Percentiles rank a stretch among this genome's conserved stretches.
phyloP scores from a whole-genome alignment of 495 filamentous ascomycete genomes.

The Parathielavia appendiculata region DNA sequence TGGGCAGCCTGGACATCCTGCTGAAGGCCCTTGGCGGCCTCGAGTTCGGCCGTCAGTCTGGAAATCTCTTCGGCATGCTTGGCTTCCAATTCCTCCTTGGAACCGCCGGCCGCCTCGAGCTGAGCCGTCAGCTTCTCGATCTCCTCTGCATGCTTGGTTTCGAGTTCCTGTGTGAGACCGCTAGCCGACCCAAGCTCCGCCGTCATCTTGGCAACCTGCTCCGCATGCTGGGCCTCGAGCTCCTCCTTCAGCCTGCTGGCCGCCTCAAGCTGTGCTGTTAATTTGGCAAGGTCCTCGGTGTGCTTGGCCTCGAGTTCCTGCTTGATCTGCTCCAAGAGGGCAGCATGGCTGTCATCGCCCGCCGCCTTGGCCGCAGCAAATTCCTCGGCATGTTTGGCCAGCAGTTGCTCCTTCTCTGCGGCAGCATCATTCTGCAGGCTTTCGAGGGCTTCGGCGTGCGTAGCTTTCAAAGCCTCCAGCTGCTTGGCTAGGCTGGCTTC shows the following conservation, averaged over 20 bases:
- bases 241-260: slow-evolving; percentile 25
- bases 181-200: slow-evolving; percentile 30
- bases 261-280: slow-evolving; percentile 39
- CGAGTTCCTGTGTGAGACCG: slow-evolving; percentile 24
- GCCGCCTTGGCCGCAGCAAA: slow-evolving; percentile 29
- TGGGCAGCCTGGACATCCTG: slow-evolving; percentile 36
- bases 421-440: slow-evolving; percentile 27
- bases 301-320: slow-evolving; percentile 24
- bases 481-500: slow-evolving; percentile 35
- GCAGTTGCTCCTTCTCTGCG: slow-evolving; percentile 35
- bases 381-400: slow-evolving; percentile 36
- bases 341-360: slow-evolving; percentile 24
- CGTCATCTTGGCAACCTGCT: slow-evolving; percentile 21
- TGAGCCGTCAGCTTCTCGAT: slow-evolving; percentile 16
- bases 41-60: slow-evolving; percentile 35
- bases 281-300: slow-evolving; percentile 23
- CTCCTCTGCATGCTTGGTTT: slow-evolving; percentile 32
- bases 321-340: slow-evolving; percentile 27
- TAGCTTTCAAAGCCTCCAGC: slow-evolving; percentile 39
- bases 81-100: slow-evolving; percentile 27
- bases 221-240: slow-evolving; percentile 31
- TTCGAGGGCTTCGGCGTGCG: slow-evolving; percentile 36
- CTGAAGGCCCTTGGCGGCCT: slow-evolving; percentile 30
- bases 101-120: slow-evolving; percentile 28
- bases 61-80: slow-evolving; percentile 33